phyloP scores from a whole-genome alignment of 208 protist species.

The Perkinsela sp. region DNA sequence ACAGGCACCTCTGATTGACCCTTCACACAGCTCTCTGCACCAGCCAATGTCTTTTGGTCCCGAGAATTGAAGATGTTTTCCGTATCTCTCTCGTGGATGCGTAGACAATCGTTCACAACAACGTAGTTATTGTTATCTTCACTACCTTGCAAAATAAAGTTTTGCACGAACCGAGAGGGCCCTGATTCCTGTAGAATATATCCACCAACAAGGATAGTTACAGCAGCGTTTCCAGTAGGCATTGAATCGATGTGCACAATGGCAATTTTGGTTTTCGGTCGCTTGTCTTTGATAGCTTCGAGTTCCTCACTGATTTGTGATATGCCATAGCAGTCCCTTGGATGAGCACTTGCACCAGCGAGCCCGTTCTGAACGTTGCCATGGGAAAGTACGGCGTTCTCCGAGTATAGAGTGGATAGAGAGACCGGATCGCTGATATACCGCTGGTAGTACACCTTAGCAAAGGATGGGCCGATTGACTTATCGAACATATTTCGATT shows the following conservation, averaged over 20 bases:
- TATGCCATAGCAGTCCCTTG: neutral
- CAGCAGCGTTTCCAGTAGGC: neutral
- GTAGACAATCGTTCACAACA: neutral
- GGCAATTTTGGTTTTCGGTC: neutral
- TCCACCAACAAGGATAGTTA: neutral
- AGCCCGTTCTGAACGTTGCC: neutral
- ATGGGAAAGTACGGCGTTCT: neutral
- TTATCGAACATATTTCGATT: neutral
- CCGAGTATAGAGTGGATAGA: neutral
- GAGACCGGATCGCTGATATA: neutral
- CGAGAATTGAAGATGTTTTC: neutral
- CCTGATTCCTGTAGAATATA: neutral
- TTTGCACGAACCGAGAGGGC: neutral
- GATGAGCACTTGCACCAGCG: neutral
- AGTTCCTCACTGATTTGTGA: neutral
- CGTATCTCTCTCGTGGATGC: neutral
- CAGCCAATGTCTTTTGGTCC: neutral
- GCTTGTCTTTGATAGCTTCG: neutral
- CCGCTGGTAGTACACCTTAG: neutral
- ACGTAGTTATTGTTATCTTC: neutral
- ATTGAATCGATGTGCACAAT: neutral
- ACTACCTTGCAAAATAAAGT: neutral
- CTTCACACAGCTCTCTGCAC: neutral
- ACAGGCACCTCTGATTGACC: neutral
- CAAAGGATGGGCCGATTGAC: neutral